These are phyloP conservation scores for Salvia rosmarinus DNA, from an alignment of 257 asterid species.

Conservation along the genomic window DNA sequence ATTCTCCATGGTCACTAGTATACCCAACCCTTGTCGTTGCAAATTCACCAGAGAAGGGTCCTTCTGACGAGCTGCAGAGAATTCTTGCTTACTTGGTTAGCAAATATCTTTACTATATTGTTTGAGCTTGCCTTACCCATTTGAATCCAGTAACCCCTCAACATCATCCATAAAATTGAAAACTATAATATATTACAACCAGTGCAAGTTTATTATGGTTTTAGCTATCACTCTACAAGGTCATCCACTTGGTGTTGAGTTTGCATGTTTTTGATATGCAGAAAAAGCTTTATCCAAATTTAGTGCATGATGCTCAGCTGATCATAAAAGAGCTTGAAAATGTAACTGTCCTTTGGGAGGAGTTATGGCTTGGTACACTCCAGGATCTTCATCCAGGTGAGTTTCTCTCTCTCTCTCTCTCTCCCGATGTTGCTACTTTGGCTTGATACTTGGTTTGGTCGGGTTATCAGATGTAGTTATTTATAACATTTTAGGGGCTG, in stretches of 20 bases:
- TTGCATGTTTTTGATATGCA: slow-evolving; percentile 47
- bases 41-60: slow-evolving; percentile 78
- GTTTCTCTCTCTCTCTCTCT: too few relatives aligned
- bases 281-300: slow-evolving; percentile 81
- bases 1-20: slow-evolving; percentile 89
- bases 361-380: slow-evolving; percentile 97
- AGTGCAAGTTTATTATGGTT: slow-evolving; percentile 6
- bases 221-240: slow-evolving; percentile 4
- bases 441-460: slow-evolving; percentile 31
- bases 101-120: slow-evolving; percentile 32
- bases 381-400: slow-evolving; percentile 98
- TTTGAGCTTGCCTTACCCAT: slow-evolving; percentile 10
- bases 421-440: slow-evolving; percentile 17
- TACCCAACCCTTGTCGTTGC: slow-evolving; percentile 97
- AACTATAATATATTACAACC: too few relatives aligned
- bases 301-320: slow-evolving; percentile 91
- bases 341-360: slow-evolving; percentile 99
- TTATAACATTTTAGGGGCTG: slow-evolving; percentile 13
- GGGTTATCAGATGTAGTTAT: background rate
- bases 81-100: slow-evolving; percentile 90
- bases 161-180: too few relatives aligned
- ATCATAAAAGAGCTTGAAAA: slow-evolving; percentile 93
- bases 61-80: slow-evolving; percentile 85
- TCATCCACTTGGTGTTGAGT: background rate
- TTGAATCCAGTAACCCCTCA: slow-evolving; percentile 19